Base-by-base conservation (phyloP, 495 filamentous ascomycete species). In the Poronia punctata region DNA sequence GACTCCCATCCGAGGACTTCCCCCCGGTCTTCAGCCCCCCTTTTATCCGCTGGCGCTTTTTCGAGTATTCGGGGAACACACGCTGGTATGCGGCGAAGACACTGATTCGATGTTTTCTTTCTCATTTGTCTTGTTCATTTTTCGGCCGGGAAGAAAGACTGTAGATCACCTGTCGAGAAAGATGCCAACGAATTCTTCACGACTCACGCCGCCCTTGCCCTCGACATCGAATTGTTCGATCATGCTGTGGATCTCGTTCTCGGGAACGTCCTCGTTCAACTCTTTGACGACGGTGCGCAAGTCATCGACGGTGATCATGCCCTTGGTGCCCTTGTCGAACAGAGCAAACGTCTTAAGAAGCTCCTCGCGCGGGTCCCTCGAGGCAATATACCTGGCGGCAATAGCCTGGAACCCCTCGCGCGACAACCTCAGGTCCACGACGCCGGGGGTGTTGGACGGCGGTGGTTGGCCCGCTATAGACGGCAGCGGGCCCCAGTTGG, bases 181-280 rank as follows among this genome's bases (percentile, higher is more conserved):
- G 34, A 59, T 59, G 6, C 53, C 53, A 43, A 95, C 72, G 71
- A 97, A 97, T 61, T 92, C 90, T 45, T 96, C 90, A 53, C 81
- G 70, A 48, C 79, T 85, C 41, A 97, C 92, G 49, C 80, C 87
- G 5, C 87, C 87, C 50, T 93, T 89, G 0, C 86, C 88, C 59
- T 90, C 84, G 42, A 95, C 67, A 70, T 98, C 92, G 74, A 98
- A 98, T 68, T 98, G 92, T 64, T 95, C 88, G 67, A 98, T 86
- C 92, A 98, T 98, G 55, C 90, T 87, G 45, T 73, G 69, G 29
- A 98, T 64, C 64, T 98, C 90, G 49, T 93, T 86, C 54, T 98
- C 89, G 54, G 93, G 87, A 26, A 98, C 67, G 29, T 79, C 82
- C 63, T 98, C 90, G 1, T 89, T 89, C 16, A 98, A 62, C 64